phyloP scores from a whole-genome alignment of 2,329 filamentous ascomycete genomes.

The Monosporascus cannonballus region DNA sequence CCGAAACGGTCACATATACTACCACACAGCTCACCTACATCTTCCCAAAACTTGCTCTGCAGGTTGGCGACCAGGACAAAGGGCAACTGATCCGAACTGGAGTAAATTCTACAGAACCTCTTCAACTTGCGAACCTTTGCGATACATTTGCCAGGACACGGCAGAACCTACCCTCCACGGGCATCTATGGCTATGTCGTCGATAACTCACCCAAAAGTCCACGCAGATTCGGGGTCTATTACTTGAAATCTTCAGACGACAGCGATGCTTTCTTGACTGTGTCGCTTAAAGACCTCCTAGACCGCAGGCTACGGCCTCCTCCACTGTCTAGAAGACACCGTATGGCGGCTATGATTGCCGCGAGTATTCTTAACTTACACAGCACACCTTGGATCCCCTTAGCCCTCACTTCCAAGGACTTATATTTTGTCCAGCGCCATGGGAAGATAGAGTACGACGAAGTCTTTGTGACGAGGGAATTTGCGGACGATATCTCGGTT shows the following conservation, averaged over 20 bases:
- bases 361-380: slow-evolving; percentile 17
- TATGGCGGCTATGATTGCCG: slow-evolving; percentile 12
- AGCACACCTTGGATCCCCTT: slow-evolving; percentile 16
- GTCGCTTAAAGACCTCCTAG: slow-evolving; percentile 1
- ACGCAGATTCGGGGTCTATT: not conserved
- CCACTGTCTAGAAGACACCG: slow-evolving; percentile 7
- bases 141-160: not conserved
- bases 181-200: not conserved
- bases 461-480: slow-evolving; percentile 5
- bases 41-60: too few species aligned
- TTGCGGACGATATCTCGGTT: not conserved
- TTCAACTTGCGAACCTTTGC: not conserved
- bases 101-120: not conserved
- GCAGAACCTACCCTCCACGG: not conserved
- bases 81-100: too few species aligned
- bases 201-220: not conserved
- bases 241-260: not conserved
- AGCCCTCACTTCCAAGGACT: slow-evolving; percentile 5
- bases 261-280: not conserved
- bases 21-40: not conserved
- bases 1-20: not conserved
- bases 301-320: not conserved
- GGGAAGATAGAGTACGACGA: slow-evolving; percentile 6
- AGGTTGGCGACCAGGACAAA: too few species aligned
- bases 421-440: slow-evolving; percentile 11